Evolutionary conservation across 305 asterid genomes (phyloP).

Genomic region (Rubia peregrina): DNA sequence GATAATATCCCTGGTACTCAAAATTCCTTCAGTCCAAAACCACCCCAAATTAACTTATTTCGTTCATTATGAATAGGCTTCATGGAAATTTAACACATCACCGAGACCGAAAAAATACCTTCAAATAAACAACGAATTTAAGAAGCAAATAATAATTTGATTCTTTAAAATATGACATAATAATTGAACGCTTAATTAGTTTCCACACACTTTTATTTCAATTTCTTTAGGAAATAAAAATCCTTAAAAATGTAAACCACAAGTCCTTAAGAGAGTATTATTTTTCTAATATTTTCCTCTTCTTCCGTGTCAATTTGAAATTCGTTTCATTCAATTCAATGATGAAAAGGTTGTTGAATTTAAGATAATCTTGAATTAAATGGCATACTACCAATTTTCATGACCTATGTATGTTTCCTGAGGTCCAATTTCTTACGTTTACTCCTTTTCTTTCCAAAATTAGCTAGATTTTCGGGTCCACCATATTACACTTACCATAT

Average conservation of each 20-base stretch:
- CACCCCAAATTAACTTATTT: too few relatives aligned
- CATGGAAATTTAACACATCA: too few relatives aligned
- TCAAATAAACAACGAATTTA: too few relatives aligned
- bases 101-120: too few relatives aligned
- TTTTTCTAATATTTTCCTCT: not conserved
- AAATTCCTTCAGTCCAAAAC: too few relatives aligned
- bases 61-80: too few relatives aligned
- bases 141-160: too few relatives aligned
- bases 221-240: not conserved
- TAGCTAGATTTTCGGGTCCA: not conserved
- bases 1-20: too few relatives aligned
- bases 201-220: not conserved
- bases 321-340: constrained; percentile 8
- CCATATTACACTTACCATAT: not conserved
- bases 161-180: too few relatives aligned
- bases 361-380: constrained; percentile 3
- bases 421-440: not conserved
- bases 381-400: not conserved
- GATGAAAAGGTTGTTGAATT: not conserved
- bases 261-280: not conserved
- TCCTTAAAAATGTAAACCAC: not conserved
- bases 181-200: not conserved
- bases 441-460: not conserved
- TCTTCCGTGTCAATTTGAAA: constrained; percentile 11
- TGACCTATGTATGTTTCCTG: not conserved